Evolutionary conservation across 2,329 filamentous ascomycete species (phyloP), one percentile per base, ranked within the genome.

Genomic region (Dendryphion nanum): DNA sequence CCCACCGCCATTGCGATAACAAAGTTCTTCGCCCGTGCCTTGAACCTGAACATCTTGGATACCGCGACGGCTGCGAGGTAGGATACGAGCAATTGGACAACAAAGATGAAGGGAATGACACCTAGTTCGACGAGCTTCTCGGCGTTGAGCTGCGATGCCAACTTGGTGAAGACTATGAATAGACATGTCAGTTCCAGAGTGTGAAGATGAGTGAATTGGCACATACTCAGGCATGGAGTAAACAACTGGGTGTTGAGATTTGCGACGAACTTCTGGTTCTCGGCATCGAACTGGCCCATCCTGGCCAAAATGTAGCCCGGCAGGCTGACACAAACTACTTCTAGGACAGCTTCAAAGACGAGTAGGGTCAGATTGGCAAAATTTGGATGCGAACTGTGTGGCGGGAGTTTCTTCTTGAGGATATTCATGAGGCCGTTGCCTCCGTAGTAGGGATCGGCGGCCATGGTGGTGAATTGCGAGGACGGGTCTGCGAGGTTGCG

Each of bases 211-310:
- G 12, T 8, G 8, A 8, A 8, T 26, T 30, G 3, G 23, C n/a
- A 44, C 61, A 45, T 81, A 94, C 88, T 94, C 48, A 98, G 81
- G 66, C 93, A 97, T 49, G 93, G 93, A 19, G 93, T 98, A 68
- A 98, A 98, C 29, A 98, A 77, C 72, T 86, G 87, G 42, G 96
- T 89, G 66, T 98, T 98, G 52, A 98, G 76, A 61, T 98, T 96
- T 37, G 93, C 91, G 35, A 96, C 76, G 61, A 98, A 94, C 68
- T 96, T 97, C 67, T 98, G 93, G 64, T 90, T 87, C 35, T 95
- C 89, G 47, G 88, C 89, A 68, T 95, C 89, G 68, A 98, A 97
- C 71, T 95, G 86, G 63, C 93, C 93, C 55, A 89, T 77, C 26
- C 86, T 77, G 10, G 93, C 93, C 37, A 96, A 82, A 47, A 98